Evolutionary conservation across 2,329 filamentous ascomycete species (phyloP).

Genomic region (Claviceps citrina): DNA sequence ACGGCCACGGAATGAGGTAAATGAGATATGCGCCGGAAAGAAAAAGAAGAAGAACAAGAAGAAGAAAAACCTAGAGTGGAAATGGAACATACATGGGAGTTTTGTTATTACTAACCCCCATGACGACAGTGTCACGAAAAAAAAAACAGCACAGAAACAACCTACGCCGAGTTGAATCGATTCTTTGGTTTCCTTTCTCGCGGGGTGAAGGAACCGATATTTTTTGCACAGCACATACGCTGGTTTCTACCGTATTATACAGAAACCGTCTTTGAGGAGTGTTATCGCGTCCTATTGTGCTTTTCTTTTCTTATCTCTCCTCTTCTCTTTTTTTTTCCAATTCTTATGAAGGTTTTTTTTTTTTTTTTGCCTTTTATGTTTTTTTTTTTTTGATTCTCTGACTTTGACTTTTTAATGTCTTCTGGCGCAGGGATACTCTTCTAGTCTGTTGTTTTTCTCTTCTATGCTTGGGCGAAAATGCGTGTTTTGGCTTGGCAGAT

Average conservation of each 20-base stretch:
- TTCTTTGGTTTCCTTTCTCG: too few species aligned
- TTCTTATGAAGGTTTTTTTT: too few species aligned
- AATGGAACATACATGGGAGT: too few species aligned
- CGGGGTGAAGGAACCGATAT: too few species aligned
- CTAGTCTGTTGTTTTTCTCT: background rate
- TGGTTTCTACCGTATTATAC: background rate
- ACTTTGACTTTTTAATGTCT: background rate
- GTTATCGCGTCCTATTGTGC: background rate
- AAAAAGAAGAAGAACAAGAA: too few species aligned
- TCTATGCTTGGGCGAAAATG: background rate
- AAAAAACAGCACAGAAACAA: too few species aligned
- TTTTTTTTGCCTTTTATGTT: background rate
- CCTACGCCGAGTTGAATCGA: too few species aligned
- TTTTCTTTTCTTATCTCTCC: background rate
- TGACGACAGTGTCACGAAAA: too few species aligned
- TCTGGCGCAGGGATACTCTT: constrained; percentile 1
- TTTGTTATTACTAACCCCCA: too few species aligned
- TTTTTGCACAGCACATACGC: background rate
- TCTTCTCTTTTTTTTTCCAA: background rate
- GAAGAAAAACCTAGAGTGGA: too few species aligned
- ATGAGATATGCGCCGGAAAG: too few species aligned
- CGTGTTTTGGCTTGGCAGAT: too few species aligned
- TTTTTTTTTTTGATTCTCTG: background rate
- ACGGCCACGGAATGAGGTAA: constrained; percentile 20
- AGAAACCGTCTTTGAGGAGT: background rate